Evolutionary conservation across 495 filamentous ascomycete genomes (phyloP), one percentile per base, ranked within the genome.

Genomic region (Tricharina praecox): DNA sequence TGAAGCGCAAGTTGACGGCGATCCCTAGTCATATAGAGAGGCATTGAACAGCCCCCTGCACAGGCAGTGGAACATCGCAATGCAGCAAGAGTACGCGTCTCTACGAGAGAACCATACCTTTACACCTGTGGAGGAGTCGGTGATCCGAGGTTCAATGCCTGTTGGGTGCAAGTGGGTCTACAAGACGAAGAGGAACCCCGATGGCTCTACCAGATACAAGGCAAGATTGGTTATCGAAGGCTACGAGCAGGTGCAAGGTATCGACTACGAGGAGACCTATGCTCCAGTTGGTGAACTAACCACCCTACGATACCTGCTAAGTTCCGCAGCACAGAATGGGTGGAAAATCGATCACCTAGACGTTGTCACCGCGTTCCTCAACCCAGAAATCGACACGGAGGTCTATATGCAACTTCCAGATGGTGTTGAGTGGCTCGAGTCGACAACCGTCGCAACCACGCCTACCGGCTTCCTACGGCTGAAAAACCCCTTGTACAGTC

Each of bases 151-250:
- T 21, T 7, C 39, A 42, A 51, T 49, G 9, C 19, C 46, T 28
- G 47, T 58, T 25, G 32, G 46, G 13, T 40, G 36, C 16, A 50
- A 37, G 34, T 58, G 53, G 55, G 53, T 53, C 1, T 55, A 34
- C 23, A 47, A 48, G 3, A 50, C 19, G 1, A 58, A 51, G 37
- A 10, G 23, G 0, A 49, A 49, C 24, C 7, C 24, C 10, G 45
- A 54, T 23, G 23, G 45, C 0, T 46, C 18, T 0, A 51, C 23
- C n/a, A 16, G 49, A 19, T 58, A 42, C 20, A 53, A 58, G 19
- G 53, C 44, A 0, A 11, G 46, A 13, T 30, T 58, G 8, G 55
- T 52, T 1, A 32, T 52, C 15, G 45, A 49, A 35, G 49, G 49
- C 4, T 58, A 32, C n/a, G 10, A 55, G 19, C 52, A 58, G 32